Conservation (phyloP, 2,329 filamentous ascomycete genomes). For the Thielaviopsis musarum region DNA sequence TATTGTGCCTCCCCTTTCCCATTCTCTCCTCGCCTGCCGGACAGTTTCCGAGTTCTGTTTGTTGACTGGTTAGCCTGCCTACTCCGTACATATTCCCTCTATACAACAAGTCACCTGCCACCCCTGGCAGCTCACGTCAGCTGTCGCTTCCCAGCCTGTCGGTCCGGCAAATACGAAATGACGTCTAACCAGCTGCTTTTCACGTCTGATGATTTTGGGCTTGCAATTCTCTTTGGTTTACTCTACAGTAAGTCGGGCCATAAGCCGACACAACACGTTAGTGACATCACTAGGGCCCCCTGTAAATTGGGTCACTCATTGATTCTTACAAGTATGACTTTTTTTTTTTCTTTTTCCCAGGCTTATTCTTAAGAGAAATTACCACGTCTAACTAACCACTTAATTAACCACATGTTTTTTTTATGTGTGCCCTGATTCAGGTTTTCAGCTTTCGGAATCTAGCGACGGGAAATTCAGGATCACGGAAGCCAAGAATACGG, state of each 20-base stretch:
- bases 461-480: conserved; percentile 13
- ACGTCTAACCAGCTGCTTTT: not conserved
- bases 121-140: not conserved
- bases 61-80: too few species aligned
- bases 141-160: not conserved
- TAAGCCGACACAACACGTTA: not conserved
- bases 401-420: conserved; percentile 2
- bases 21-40: too few species aligned
- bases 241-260: not conserved
- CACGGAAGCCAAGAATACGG: too few species aligned
- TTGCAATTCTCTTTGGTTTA: not conserved
- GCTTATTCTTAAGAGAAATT: not conserved
- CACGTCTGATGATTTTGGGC: not conserved
- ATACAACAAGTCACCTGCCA: not conserved
- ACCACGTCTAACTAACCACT: not conserved
- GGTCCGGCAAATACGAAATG: not conserved
- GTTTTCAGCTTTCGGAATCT: conserved; percentile 16
- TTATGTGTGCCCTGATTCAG: conserved; percentile 1
- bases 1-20: too few species aligned
- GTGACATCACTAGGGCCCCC: not conserved
- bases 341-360: not conserved
- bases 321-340: too few species aligned
- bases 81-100: too few species aligned
- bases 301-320: not conserved
- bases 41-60: too few species aligned